These are phyloP conservation scores for Candida ponderosae DNA, from an alignment of 805 yeast species.

Conservation along the genomic window DNA sequence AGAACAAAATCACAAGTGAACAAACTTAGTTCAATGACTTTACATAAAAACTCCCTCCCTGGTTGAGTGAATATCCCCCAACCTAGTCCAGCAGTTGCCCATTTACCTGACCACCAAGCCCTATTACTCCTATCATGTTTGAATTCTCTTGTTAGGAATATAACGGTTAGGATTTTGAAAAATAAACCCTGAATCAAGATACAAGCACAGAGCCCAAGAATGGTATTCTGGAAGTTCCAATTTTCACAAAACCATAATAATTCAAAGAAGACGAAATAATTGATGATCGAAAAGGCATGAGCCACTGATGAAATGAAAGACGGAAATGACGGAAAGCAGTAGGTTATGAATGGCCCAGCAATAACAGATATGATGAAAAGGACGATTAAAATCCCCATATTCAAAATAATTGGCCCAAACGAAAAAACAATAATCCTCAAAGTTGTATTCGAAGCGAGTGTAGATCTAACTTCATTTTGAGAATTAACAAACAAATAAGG, in stretches of 20 bases:
- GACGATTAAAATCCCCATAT: constrained; percentile 29
- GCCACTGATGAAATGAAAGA: constrained; percentile 40
- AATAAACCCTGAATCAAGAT: constrained; percentile 41
- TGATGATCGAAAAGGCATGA: constrained; percentile 39
- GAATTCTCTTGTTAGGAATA: constrained; percentile 48
- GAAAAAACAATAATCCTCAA: constrained; percentile 37
- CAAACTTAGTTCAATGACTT: constrained; percentile 46
- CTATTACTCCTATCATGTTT: constrained; percentile 44
- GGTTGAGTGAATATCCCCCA: constrained; percentile 50
- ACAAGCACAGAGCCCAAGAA: constrained; percentile 47
- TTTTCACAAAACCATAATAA: constrained; percentile 48
- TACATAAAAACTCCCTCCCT: constrained; percentile 47
- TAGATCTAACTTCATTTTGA: constrained; percentile 35
- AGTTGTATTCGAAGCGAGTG: constrained; percentile 30
- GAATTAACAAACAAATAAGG: constrained; percentile 50
- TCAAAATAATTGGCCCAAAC: constrained; percentile 38
- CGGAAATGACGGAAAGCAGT: constrained; percentile 34
- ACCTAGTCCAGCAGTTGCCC: constrained; percentile 51
- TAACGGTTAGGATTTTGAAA: constrained; percentile 35
- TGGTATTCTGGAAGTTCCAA: constrained; percentile 43
- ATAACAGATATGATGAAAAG: constrained; percentile 34
- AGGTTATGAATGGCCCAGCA: constrained; percentile 39
- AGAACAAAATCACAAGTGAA: constrained; percentile 47
- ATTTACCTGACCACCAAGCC: constrained; percentile 69
- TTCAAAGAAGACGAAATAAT: constrained; percentile 42